Base-by-base conservation (phyloP, 208 protist species). In the Acanthamoeba culbertsoni region DNA sequence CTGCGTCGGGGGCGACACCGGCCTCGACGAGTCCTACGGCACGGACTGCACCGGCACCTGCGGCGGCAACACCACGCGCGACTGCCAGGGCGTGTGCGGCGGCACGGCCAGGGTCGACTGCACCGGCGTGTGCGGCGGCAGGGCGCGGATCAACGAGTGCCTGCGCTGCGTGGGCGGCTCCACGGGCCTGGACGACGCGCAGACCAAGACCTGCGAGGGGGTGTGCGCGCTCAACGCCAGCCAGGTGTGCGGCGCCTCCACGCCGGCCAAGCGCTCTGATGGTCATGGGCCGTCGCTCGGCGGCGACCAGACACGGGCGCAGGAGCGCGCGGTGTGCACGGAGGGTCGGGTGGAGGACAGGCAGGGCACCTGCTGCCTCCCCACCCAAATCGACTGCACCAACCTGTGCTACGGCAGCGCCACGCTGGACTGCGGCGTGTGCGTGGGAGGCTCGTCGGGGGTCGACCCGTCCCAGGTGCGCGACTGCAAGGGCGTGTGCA, bases 401-500 rank as follows among this genome's bases (percentile, higher is more conserved):
- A 57, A 40, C 73, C 45, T 84, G 73, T 84, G 73, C 28, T 26
- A 43, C 71, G 71, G 71, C 37, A 28, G 16, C 16, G 73, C 45
- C 26, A 35, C 23, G 43, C n/a, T 55, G 43, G 73, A 40, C 12
- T 84, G 73, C 73, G 43, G 43, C 28, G 28, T 40, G 73, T 84
- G 73, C 73, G 73, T 84, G 43, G 73, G 73, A 37, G 73, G 73
- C 7, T 84, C 73, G 28, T 84, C 73, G 1, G 73, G 73, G 26
- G 23, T 0, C 12, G 73, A 84, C 28, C n/a, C 14, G 43, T 33
- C 5, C 42, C 4, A 55, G 42, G 12, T 84, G 12, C 6, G 23
- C 14, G 82, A 90, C 37, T 90, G 82, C 82, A 1, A 33, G 46
- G 82, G 82, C 53, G 82, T 51, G 51, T 90, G 82, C 82, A 90